Evolutionary conservation across 805 yeast species (phyloP), one percentile per base, ranked within the genome.

Genomic region (Blastobotrys parvus): DNA sequence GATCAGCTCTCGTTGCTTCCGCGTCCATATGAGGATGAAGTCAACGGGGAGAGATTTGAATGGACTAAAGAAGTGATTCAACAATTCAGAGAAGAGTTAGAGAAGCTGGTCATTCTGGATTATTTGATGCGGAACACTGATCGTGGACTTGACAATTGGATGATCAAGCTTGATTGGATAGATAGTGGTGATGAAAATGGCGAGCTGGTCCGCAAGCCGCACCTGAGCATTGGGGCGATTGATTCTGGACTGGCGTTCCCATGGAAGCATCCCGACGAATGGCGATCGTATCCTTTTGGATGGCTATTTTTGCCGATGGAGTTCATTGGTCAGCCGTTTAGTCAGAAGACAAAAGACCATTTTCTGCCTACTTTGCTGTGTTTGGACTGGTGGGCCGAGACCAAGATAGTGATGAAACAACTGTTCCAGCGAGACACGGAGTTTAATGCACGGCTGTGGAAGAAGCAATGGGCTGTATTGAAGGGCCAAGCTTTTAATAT

Each of bases 261-360:
- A 3, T 82, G 87, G 87, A 81, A 82, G 53, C 86, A 80, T 50
- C 89, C 89, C 0, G 84, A 82, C 59, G 87, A 80, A 54, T 80
- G 88, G 86, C 62, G 89, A 43, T 78, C 85, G 0, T 82, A 78
- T 52, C 89, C 89, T 0, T 82, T 72, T 61, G 89, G 89, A 0
- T 82, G 90, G 90, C 61, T 82, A 20, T 80, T 77, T 52, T 59
- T 82, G 27, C 89, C 89, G 0, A 59, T 73, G 10, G 66, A 75
- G 8, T 57, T 82, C 4, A 76, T 82, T 40, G 85, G 85, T 0
- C 80, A 74, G 45, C 87, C 87, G 3, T 81, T 82, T 52, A 70
- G 81, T 2, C 63, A 62, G 22, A 62, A 61, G 25, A 75, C 86
- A 1, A 61, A 83, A 43, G 57, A 62, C 3, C 82, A 78, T 52